phyloP scores from a whole-genome alignment of 192 early-diverging fungal genomes.

The Backusella circina region DNA sequence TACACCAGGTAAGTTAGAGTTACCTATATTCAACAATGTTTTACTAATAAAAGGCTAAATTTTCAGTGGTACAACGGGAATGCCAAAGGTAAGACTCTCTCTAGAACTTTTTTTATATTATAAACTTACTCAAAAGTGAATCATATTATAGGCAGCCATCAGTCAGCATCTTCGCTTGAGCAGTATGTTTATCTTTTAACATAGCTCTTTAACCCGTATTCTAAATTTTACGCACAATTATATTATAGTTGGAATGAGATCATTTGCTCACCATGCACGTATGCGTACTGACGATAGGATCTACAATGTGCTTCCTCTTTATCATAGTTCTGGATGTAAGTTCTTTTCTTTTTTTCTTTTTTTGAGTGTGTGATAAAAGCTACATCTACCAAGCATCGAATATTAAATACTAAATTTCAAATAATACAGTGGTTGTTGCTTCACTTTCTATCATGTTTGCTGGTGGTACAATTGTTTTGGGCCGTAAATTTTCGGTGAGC shows the following conservation, averaged over 20 bases:
- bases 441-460: slow-evolving; percentile 14
- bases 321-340: slow-evolving; percentile 59
- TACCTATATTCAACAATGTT: background rate
- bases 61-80: slow-evolving; percentile 58
- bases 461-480: slow-evolving; percentile 48
- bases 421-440: slow-evolving; percentile 25
- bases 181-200: slow-evolving; percentile 13
- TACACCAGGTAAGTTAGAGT: slow-evolving; percentile 22
- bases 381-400: background rate
- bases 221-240: background rate
- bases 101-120: background rate
- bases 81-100: slow-evolving; percentile 43
- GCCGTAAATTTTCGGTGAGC: slow-evolving; percentile 49
- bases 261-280: background rate
- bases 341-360: background rate
- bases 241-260: background rate
- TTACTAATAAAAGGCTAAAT: background rate
- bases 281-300: slow-evolving; percentile 35
- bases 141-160: slow-evolving; percentile 34
- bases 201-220: background rate
- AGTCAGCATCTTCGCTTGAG: slow-evolving; percentile 42
- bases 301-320: slow-evolving; percentile 59
- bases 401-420: background rate
- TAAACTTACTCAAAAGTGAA: background rate
- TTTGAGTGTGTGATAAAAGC: background rate